Evolutionary conservation across 306 rosid genomes (phyloP).

Genomic region (Gastrolobium villosum): DNA sequence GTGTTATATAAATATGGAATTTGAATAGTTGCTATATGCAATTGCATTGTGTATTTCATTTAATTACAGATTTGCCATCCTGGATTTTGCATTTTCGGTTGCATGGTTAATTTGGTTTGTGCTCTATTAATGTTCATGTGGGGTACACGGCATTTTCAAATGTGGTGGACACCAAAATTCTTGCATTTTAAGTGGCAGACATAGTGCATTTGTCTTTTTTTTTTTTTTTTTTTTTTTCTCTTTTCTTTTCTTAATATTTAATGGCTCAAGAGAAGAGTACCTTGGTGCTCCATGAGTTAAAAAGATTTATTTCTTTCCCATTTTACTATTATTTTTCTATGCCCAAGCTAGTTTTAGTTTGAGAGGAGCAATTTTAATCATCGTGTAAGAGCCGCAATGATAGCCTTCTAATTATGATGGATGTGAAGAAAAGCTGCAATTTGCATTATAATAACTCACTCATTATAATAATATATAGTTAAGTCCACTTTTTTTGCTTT

Average conservation of each 20-base stretch:
- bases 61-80: conserved; percentile 64
- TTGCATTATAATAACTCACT: conserved; percentile 48
- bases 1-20: conserved; percentile 10
- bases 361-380: not conserved
- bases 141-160: conserved; percentile 48
- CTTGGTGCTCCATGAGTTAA: conserved; percentile 30
- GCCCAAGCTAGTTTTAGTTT: not conserved
- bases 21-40: conserved; percentile 4
- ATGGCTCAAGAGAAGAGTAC: conserved; percentile 24
- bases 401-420: conserved; percentile 37
- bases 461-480: conserved; percentile 22
- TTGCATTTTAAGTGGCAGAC: conserved; percentile 74
- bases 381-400: conserved; percentile 34
- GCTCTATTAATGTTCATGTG: conserved; percentile 60
- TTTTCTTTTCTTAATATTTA: conserved; percentile 33
- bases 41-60: conserved; percentile 24
- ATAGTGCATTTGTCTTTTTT: conserved; percentile 54
- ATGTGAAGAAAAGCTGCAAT: conserved; percentile 45
- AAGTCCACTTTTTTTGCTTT: not conserved
- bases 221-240: conserved; percentile 42
- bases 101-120: conserved; percentile 53
- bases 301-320: conserved; percentile 20
- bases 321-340: conserved; percentile 32
- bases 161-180: conserved; percentile 59
- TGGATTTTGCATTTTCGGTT: conserved; percentile 7